A percentile compares a stretch with the other conserved stretches of the same genome.
phyloP scores from a whole-genome alignment of 768 basidiomycete species.

The Hysterangium stoloniferum region DNA sequence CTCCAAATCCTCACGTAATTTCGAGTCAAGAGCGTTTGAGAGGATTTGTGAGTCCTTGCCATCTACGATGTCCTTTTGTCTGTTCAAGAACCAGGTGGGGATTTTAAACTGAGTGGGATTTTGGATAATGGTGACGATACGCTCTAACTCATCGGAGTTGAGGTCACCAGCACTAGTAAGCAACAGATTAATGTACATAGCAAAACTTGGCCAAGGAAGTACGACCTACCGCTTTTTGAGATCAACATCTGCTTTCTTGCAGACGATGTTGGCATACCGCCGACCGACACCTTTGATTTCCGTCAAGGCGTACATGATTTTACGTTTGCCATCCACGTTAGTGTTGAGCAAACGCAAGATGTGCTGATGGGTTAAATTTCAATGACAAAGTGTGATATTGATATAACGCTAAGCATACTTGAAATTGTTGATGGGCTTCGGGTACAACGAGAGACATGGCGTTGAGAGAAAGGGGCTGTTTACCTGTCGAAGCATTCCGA shows the following conservation, averaged over 20 bases:
- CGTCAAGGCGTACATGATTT: conserved; percentile 98
- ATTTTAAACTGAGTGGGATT: conserved; percentile 99
- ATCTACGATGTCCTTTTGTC: conserved; percentile 96
- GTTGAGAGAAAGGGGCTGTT: conserved; percentile 8
- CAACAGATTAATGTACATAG: conserved; percentile 3
- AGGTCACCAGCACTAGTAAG: conserved; percentile 87
- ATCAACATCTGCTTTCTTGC: conserved; percentile 99
- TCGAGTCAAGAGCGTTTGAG: conserved; percentile 95
- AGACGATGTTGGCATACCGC: conserved; percentile 96
- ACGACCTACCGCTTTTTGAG: conserved; percentile 87
- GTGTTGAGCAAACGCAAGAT: conserved; percentile 99
- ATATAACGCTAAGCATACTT: conserved; percentile 40
- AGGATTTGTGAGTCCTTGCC: conserved; percentile 95
- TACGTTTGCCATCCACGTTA: conserved; percentile 98
- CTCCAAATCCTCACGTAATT: conserved; percentile 97
- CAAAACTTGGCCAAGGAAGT: neutral
- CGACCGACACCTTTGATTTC: conserved; percentile 99
- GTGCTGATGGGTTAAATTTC: conserved; percentile 57
- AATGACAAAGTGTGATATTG: neutral
- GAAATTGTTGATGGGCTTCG: conserved; percentile 92
- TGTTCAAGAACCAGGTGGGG: conserved; percentile 98
- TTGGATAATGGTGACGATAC: conserved; percentile 98
- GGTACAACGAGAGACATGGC: conserved; percentile 96
- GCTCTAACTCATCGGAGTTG: conserved; percentile 99
- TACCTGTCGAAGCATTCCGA: neutral